phyloP scores from a whole-genome alignment of 805 yeast species.

The Ogataea degrootiae region DNA sequence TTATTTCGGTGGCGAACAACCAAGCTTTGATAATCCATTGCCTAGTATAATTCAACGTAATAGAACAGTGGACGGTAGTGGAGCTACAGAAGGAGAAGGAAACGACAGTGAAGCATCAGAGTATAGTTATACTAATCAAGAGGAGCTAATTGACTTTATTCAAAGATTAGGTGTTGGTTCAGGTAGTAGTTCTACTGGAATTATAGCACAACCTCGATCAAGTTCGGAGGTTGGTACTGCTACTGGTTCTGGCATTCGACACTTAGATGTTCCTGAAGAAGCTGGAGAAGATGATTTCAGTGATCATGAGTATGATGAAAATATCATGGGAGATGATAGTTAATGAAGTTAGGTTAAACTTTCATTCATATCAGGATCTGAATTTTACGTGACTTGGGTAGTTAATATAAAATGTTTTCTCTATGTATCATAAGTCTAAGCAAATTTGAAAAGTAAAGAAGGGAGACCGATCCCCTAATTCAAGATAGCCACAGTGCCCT shows the following conservation, averaged over 20 bases:
- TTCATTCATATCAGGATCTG: no score
- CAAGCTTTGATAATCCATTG: background rate
- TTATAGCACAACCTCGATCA: no score
- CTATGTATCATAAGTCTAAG: no score
- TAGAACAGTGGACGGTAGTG: background rate
- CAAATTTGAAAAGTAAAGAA: no score
- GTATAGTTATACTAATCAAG: conserved; percentile 25
- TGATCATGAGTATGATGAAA: background rate
- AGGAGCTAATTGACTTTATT: conserved; percentile 24
- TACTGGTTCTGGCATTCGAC: background rate
- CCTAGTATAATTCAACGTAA: background rate
- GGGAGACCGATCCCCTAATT: no score
- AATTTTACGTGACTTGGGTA: no score
- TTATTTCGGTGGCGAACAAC: no score
- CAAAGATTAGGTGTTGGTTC: conserved; percentile 17
- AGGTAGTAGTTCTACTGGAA: background rate
- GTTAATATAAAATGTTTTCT: no score
- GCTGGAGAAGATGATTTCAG: background rate
- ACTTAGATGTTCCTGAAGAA: background rate
- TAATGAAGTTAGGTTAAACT: background rate
- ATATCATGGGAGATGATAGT: background rate
- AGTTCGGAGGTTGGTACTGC: background rate
- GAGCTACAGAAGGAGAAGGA: conserved; percentile 4
- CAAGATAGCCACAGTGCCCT: no score
- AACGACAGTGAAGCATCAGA: conserved; percentile 7